Percentiles rank a stretch among this genome's conserved stretches.
Evolutionary conservation across 2,329 filamentous ascomycete species (phyloP).

Genomic region (Fusarium goolgardi): DNA sequence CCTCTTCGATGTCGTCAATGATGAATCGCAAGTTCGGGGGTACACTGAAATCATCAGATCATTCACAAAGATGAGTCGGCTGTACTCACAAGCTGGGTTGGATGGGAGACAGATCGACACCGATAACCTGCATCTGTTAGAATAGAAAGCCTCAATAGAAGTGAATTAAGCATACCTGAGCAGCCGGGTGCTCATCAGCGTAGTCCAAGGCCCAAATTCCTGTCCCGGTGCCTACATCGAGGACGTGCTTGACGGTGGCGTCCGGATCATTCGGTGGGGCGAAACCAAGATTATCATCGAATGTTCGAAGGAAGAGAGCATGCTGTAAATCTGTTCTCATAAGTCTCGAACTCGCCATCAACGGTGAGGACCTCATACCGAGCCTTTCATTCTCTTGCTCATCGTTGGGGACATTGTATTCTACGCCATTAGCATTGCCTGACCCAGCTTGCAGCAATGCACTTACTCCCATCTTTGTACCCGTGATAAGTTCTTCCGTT

Average conservation of each 20-base stretch:
- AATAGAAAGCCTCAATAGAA: fast-evolving
- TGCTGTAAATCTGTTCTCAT: slow-evolving; percentile 16
- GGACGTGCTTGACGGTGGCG: slow-evolving; percentile 13
- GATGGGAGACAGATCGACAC: slow-evolving; percentile 12
- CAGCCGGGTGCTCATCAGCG: slow-evolving; percentile 23
- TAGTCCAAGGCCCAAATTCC: slow-evolving; percentile 27
- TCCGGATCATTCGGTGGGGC: neutral
- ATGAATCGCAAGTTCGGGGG: slow-evolving; percentile 1
- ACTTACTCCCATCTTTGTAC: slow-evolving; percentile 32
- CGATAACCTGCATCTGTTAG: neutral
- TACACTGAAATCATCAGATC: neutral
- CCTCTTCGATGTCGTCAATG: neutral
- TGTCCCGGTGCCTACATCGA: slow-evolving; percentile 26
- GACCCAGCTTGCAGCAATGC: fast-evolving
- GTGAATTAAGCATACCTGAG: neutral
- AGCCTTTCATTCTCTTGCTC: slow-evolving; percentile 30
- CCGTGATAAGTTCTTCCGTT: slow-evolving; percentile 26
- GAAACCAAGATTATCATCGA: slow-evolving; percentile 17
- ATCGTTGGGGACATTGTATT: slow-evolving; percentile 29
- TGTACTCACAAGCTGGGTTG: slow-evolving; percentile 6
- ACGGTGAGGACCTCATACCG: neutral
- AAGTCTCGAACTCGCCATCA: fast-evolving
- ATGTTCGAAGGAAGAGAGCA: slow-evolving; percentile 22
- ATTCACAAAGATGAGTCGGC: fast-evolving
- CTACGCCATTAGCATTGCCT: neutral